phyloP scores from a whole-genome alignment of 805 yeast species.

The Candida dajiaensis region DNA sequence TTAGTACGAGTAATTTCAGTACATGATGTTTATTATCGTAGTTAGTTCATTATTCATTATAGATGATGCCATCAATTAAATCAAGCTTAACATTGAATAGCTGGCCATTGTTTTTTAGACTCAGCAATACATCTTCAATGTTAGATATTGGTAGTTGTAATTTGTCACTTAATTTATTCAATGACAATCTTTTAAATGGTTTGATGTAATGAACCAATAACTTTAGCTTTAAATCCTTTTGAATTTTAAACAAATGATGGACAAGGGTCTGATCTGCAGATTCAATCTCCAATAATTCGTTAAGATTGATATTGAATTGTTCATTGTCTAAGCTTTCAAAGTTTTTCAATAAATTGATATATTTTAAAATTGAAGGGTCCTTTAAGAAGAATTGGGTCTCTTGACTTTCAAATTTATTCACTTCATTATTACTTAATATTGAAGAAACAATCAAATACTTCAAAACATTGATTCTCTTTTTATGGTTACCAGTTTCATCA shows the following conservation, averaged over 20 bases:
- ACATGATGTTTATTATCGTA: too few species aligned
- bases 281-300: constrained; percentile 7
- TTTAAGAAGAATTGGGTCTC: constrained; percentile 24
- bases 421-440: constrained; percentile 44
- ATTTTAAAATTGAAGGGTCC: constrained; percentile 16
- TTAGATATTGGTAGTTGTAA: constrained; percentile 13
- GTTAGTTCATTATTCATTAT: constrained; percentile 9
- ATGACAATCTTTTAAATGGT: constrained; percentile 22
- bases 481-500: constrained; percentile 61
- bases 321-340: constrained; percentile 19
- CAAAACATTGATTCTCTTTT: constrained; percentile 49
- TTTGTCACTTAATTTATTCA: constrained; percentile 13
- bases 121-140: constrained; percentile 22
- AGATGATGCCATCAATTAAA: constrained; percentile 21
- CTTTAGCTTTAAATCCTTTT: constrained; percentile 15
- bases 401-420: constrained; percentile 26
- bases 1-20: too few species aligned
- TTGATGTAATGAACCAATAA: constrained; percentile 23
- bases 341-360: constrained; percentile 14
- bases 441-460: constrained; percentile 57
- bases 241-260: constrained; percentile 15
- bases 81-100: constrained; percentile 19
- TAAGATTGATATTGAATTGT: constrained; percentile 11
- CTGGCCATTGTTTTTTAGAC: constrained; percentile 17
- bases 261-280: constrained; percentile 15